Percentiles rank a stretch among this genome's conserved stretches.
phyloP scores from a whole-genome alignment of 306 rosid genomes.

The Vicia faba region DNA sequence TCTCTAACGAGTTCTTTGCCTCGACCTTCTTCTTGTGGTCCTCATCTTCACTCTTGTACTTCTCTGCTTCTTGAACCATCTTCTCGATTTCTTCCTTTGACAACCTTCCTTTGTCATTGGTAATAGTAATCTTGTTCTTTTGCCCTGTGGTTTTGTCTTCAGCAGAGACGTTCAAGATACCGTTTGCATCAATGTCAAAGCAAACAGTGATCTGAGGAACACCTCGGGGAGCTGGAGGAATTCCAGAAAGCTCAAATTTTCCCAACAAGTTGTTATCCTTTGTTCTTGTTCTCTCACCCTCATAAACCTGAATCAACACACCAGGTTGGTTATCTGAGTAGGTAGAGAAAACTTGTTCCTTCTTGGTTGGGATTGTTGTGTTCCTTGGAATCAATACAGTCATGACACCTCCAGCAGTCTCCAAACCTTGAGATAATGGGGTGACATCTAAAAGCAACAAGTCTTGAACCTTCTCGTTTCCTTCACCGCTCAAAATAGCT shows the following conservation, averaged over 20 bases:
- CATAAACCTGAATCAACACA: conserved; percentile 75
- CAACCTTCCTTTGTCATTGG: conserved; percentile 74
- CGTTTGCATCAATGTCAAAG: conserved; percentile 73
- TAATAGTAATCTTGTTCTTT: conserved; percentile 82
- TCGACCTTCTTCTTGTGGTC: conserved; percentile 80
- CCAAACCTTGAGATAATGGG: conserved; percentile 67
- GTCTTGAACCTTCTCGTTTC: conserved; percentile 78
- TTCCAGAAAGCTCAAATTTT: conserved; percentile 73
- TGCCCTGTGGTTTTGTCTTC: conserved; percentile 76
- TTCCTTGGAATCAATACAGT: conserved; percentile 74
- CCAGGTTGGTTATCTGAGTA: conserved; percentile 75
- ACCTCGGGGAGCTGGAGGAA: conserved; percentile 79
- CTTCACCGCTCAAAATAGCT: conserved; percentile 74
- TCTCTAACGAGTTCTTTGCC: conserved; percentile 69
- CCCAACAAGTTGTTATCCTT: conserved; percentile 75
- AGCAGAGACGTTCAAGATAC: conserved; percentile 72
- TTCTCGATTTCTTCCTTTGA: conserved; percentile 78
- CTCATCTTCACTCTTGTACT: conserved; percentile 77
- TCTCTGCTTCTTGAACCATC: conserved; percentile 87
- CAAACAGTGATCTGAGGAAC: conserved; percentile 78
- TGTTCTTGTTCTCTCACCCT: conserved; percentile 74
- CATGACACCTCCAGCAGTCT: conserved; percentile 82
- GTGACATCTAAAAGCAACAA: conserved; percentile 73
- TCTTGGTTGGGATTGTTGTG: conserved; percentile 75
- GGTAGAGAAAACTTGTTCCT: conserved; percentile 73